phyloP scores from a whole-genome alignment of 2,329 filamentous ascomycete genomes.

The Diaporthe sp. region DNA sequence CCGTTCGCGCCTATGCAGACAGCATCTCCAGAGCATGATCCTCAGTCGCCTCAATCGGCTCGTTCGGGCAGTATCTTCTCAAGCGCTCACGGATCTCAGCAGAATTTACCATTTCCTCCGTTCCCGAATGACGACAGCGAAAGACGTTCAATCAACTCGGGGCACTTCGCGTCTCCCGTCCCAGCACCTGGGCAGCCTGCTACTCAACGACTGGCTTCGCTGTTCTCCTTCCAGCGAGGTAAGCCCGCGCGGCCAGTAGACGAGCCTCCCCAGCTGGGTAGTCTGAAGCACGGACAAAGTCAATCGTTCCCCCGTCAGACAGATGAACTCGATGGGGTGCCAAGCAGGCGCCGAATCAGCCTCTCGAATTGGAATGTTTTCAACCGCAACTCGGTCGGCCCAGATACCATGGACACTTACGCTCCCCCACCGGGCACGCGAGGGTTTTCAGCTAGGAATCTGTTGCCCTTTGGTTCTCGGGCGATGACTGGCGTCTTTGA shows the following conservation, averaged over 20 bases:
- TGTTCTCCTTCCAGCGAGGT: slow-evolving; percentile 73
- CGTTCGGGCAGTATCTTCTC: slow-evolving; percentile 69
- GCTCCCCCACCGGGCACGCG: slow-evolving; percentile 47
- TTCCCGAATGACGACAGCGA: slow-evolving; percentile 61
- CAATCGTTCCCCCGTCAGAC: slow-evolving; percentile 79
- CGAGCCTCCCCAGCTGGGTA: slow-evolving; percentile 75
- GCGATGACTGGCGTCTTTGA: slow-evolving; percentile 64
- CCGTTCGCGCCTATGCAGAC: slow-evolving; percentile 51
- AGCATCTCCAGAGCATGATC: slow-evolving; percentile 56
- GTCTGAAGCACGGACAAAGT: slow-evolving; percentile 78
- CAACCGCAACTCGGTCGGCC: slow-evolving; percentile 64
- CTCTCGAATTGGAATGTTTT: slow-evolving; percentile 71
- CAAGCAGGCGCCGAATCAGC: slow-evolving; percentile 68
- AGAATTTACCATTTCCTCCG: slow-evolving; percentile 68
- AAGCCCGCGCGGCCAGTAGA: slow-evolving; percentile 71
- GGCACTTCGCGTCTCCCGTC: slow-evolving; percentile 56
- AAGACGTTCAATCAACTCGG: slow-evolving; percentile 54
- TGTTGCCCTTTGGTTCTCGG: slow-evolving; percentile 65
- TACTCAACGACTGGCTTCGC: slow-evolving; percentile 57
- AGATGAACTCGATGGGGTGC: slow-evolving; percentile 67
- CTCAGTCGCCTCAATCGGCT: slow-evolving; percentile 73
- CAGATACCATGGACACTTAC: slow-evolving; percentile 56
- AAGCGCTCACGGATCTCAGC: slow-evolving; percentile 72
- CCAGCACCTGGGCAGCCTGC: slow-evolving; percentile 47
- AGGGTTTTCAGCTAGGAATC: slow-evolving; percentile 55